A percentile compares a stretch with the other conserved stretches of the same genome.
phyloP scores from a whole-genome alignment of 495 filamentous ascomycete genomes.

The Tuber calosporum region DNA sequence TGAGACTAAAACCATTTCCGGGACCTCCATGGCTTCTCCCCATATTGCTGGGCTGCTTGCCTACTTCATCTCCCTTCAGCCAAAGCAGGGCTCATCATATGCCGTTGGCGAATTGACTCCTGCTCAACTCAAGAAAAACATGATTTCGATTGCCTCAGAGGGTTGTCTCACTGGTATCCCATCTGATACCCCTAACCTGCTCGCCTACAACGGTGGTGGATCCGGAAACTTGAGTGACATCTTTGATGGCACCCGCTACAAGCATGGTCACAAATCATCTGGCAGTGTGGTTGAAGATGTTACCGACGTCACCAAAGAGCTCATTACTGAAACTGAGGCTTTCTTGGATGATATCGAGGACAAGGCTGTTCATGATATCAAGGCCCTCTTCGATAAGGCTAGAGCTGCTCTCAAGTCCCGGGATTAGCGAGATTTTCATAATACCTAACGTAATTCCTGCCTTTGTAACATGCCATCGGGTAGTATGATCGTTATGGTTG shows the following conservation, averaged over 20 bases:
- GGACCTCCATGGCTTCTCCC: conserved; percentile 98
- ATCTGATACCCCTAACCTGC: conserved; percentile 71
- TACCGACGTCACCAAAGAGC: conserved; percentile 51
- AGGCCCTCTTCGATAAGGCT: conserved; percentile 36
- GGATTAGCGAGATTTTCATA: conserved; percentile 13
- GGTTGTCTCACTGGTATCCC: conserved; percentile 80
- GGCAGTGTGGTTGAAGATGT: conserved; percentile 52
- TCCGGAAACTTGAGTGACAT: conserved; percentile 83
- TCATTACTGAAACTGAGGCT: conserved; percentile 59
- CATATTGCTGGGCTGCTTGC: conserved; percentile 94
- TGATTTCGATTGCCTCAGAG: conserved; percentile 75
- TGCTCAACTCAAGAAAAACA: conserved; percentile 81
- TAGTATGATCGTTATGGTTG: conserved; percentile 7
- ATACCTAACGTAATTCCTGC: conserved; percentile 20
- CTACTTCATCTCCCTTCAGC: conserved; percentile 96
- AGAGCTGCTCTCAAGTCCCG: conserved; percentile 34
- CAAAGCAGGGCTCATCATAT: conserved; percentile 76
- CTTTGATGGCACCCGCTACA: conserved; percentile 60
- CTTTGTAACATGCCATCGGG: conserved; percentile 11
- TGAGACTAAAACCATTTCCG: conserved; percentile 95
- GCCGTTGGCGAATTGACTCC: conserved; percentile 84
- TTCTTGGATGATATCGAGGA: conserved; percentile 59
- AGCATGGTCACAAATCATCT: conserved; percentile 35
- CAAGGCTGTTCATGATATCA: conserved; percentile 42
- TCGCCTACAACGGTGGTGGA: conserved; percentile 98